These are phyloP conservation scores for Aegilops umbellulata DNA, from an alignment of 176 grass and related monocot species.

Conservation along the genomic window DNA sequence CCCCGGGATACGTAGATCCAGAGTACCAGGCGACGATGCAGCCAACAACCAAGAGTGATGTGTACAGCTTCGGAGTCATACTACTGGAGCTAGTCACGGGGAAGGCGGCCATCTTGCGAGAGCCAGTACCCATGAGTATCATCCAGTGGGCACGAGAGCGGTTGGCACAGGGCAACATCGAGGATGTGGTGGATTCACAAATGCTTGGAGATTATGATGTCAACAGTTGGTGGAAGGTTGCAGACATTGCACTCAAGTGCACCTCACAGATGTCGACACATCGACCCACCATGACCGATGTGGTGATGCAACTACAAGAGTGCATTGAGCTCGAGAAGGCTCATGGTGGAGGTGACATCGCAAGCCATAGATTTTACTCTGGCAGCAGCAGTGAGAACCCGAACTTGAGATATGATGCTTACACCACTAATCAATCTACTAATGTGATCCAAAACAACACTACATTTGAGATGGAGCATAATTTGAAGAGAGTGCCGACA, in stretches of 20 bases:
- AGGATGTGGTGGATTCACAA: constrained; percentile 32
- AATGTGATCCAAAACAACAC: constrained; percentile 25
- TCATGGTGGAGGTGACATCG: background rate
- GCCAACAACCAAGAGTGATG: constrained; percentile 43
- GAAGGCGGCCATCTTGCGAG: constrained; percentile 16
- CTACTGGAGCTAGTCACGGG: constrained; percentile 45
- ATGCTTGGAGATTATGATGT: constrained; percentile 36
- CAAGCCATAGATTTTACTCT: background rate
- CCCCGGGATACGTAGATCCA: constrained; percentile 55
- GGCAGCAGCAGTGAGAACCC: background rate
- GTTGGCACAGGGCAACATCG: constrained; percentile 30
- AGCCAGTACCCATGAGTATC: constrained; percentile 6
- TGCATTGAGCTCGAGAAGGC: constrained; percentile 47
- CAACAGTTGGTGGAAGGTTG: constrained; percentile 49
- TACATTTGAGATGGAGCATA: constrained; percentile 31
- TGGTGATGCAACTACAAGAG: constrained; percentile 48
- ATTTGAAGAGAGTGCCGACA: constrained; percentile 33
- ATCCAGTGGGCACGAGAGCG: constrained; percentile 29
- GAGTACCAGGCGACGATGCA: constrained; percentile 38
- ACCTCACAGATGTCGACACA: background rate
- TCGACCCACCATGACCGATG: constrained; percentile 54
- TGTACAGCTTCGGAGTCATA: constrained; percentile 59
- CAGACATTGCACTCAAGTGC: constrained; percentile 58
- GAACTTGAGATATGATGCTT: constrained; percentile 8
- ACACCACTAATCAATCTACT: background rate